phyloP scores from a whole-genome alignment of 1,139 yeast species.

The Eremothecium coryli region DNA sequence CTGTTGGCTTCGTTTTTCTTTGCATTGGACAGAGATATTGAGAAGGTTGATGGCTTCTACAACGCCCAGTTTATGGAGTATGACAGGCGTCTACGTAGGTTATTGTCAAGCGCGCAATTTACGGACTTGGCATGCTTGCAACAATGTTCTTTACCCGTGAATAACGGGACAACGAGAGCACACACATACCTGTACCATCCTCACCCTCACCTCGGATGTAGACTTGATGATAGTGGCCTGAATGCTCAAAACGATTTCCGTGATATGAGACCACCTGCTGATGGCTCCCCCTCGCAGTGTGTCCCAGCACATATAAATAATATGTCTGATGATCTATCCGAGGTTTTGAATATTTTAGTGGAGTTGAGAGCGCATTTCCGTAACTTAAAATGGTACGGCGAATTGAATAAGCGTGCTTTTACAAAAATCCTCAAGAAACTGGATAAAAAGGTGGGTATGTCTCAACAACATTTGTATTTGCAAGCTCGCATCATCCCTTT shows the following conservation, averaged over 20 bases:
- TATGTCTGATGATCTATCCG: constrained; percentile 62
- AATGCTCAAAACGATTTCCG: constrained; percentile 14
- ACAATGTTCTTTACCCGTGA: background rate
- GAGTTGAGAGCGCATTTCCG: constrained; percentile 73
- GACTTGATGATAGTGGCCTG: constrained; percentile 14
- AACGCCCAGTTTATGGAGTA: constrained; percentile 66
- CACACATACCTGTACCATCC: constrained; percentile 10
- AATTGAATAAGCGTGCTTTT: constrained; percentile 83
- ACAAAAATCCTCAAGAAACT: constrained; percentile 81
- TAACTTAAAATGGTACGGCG: constrained; percentile 89
- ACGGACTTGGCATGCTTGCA: constrained; percentile 19
- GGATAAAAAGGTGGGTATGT: constrained; percentile 74
- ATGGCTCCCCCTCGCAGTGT: background rate
- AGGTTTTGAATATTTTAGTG: constrained; percentile 61
- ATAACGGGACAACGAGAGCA: constrained; percentile 4
- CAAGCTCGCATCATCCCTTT: constrained; percentile 62
- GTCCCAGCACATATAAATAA: constrained; percentile 15
- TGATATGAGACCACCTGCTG: constrained; percentile 8
- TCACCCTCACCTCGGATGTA: constrained; percentile 8
- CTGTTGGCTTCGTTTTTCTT: constrained; percentile 61
- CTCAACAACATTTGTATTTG: constrained; percentile 58
- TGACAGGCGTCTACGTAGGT: constrained; percentile 51
- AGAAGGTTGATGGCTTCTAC: constrained; percentile 71
- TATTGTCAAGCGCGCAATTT: constrained; percentile 31
- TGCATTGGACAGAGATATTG: constrained; percentile 72